Conservation (phyloP, 345 rosid genomes). For the Hypericum perforatum region DNA sequence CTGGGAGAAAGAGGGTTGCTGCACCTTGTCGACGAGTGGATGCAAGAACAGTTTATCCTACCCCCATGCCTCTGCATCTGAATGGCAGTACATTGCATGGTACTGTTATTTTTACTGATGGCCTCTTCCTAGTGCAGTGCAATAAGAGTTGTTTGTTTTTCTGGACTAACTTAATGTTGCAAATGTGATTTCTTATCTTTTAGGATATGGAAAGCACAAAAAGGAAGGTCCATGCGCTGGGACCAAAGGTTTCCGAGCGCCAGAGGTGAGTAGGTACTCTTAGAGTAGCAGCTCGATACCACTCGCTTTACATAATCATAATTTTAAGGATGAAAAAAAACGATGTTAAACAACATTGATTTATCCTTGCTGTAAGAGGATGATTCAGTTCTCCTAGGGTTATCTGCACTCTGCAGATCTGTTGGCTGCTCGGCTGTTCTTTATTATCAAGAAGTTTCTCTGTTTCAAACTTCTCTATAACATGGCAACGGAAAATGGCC, state of each 20-base stretch:
- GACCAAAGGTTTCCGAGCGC: conserved; percentile 97
- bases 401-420: too few species aligned
- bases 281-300: neutral
- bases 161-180: neutral
- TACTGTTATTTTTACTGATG: conserved; percentile 2
- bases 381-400: too few species aligned
- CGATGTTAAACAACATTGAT: too few species aligned
- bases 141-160: neutral
- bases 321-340: too few species aligned
- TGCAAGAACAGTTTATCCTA: conserved; percentile 36
- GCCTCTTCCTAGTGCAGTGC: too few species aligned
- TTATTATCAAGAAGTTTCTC: too few species aligned
- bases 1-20: conserved; percentile 75
- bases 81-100: conserved; percentile 31
- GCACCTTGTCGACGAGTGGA: conserved; percentile 54
- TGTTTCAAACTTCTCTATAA: too few species aligned
- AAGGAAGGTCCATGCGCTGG: conserved; percentile 95
- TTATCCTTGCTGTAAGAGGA: too few species aligned
- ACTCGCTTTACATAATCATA: too few species aligned
- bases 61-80: conserved; percentile 75
- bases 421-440: too few species aligned
- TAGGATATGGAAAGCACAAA: conserved; percentile 45
- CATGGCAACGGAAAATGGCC: too few species aligned
- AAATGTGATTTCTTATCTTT: too few species aligned
- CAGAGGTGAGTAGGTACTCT: conserved; percentile 98